Evolutionary conservation across 805 yeast species (phyloP).

Genomic region (Kregervanrija delftensis): DNA sequence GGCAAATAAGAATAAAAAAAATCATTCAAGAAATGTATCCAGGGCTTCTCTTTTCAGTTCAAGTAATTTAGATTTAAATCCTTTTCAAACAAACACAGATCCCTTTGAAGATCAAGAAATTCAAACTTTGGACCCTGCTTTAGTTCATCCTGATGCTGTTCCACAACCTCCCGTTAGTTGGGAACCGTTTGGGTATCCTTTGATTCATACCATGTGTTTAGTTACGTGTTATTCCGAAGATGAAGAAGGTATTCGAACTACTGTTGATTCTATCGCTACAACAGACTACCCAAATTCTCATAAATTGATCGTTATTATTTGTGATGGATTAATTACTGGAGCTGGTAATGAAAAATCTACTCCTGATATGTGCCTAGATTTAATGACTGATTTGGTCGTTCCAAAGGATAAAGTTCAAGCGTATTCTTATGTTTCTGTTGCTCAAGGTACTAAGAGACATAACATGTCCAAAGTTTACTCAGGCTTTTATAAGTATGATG

Average conservation of each 20-base stretch:
- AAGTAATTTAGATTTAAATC: conserved; percentile 7
- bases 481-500: conserved; percentile 86
- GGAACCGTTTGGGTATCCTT: conserved; percentile 81
- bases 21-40: conserved; percentile 5
- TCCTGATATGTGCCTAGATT: conserved; percentile 79
- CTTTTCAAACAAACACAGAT: conserved; percentile 7
- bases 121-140: conserved; percentile 47
- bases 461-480: conserved; percentile 96
- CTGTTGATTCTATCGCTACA: conserved; percentile 89
- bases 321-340: conserved; percentile 95
- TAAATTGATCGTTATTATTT: conserved; percentile 73
- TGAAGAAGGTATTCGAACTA: conserved; percentile 75
- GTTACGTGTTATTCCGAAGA: conserved; percentile 97
- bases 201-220: conserved; percentile 63
- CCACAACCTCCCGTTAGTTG: conserved; percentile 88
- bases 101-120: conserved; percentile 29
- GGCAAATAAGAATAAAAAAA: conserved; percentile 12
- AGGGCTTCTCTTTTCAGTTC: conserved; percentile 7
- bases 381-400: conserved; percentile 76
- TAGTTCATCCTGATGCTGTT: conserved; percentile 70
- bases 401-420: conserved; percentile 74
- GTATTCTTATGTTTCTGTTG: conserved; percentile 89
- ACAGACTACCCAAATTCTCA: conserved; percentile 95
- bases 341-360: conserved; percentile 84
- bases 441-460: conserved; percentile 89